Base-by-base conservation (phyloP, 371 early-diverging fungal genomes). In the Furculomyces boomerangus region DNA sequence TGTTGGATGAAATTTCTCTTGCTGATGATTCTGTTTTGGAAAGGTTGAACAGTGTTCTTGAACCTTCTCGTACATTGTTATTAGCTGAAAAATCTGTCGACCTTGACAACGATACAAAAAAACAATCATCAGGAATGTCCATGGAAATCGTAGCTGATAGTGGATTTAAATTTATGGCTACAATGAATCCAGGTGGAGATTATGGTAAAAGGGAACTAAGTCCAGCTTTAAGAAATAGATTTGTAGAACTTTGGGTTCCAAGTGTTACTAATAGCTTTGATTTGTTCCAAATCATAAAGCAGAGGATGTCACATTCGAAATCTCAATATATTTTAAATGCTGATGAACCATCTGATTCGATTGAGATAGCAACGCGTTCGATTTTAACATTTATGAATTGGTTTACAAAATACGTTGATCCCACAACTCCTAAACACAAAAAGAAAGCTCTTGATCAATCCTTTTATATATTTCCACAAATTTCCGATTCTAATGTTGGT, bases 181-280 rank as follows among this genome's bases (percentile, higher is more conserved):
- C 99, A 1, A 99, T 99, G 99, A 99, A 99, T 71, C 99, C 99
- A 10, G 96, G 98, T 54, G 97, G 94, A 52, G 99, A 99, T 69
- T 95, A 93, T 71, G 99, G 99, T 52, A 99, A 99, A 73, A 94
- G 93, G 72, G 99, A 99, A 68, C 78, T 99, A 14, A 90, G 92
- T n/a, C 98, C 98, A 31, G 99, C 99, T 1, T 78, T 99, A 48
- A 81, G 98, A 53, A 99, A 98, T 68, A 86, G 99, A 60, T 99
- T 99, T 68, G 98, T 99, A 1, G 99, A 99, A 65, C 84, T 99
- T 16, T 99, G 94, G 96, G 94, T 93, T 0, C 90, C 92, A 3
- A 73, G 83, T 24, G 82, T 93, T 1, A 76, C 77, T 1, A 88
- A 87, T 60, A 67, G 72, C 32, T 77, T 77, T 2, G 98, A 97